Percentiles rank a stretch among this genome's conserved stretches.
Evolutionary conservation across 2,329 filamentous ascomycete genomes (phyloP).

Genomic region (Colletotrichum truncatum): DNA sequence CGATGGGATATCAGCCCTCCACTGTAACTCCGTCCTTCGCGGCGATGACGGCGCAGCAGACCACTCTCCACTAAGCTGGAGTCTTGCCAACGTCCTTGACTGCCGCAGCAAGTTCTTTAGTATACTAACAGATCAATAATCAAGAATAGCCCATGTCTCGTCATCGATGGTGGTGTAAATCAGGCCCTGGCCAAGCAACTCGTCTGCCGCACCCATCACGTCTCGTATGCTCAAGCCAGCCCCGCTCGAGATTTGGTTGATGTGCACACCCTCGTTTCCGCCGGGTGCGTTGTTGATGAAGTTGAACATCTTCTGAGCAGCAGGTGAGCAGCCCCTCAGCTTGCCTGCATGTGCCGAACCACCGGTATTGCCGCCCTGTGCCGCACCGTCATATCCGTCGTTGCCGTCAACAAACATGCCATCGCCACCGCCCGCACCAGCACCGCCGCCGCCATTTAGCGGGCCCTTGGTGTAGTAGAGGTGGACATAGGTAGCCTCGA

Average conservation of each 20-base stretch:
- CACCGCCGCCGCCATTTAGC: conserved; percentile 50
- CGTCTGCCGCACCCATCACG: conserved; percentile 81
- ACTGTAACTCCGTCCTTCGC: neutral
- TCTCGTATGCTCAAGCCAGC: conserved; percentile 74
- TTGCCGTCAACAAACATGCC: conserved; percentile 67
- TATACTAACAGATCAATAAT: conserved; percentile 56
- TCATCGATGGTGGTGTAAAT: conserved; percentile 95
- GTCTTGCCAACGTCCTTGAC: no score
- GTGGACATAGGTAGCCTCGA: conserved; percentile 91
- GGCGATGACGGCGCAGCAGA: no score
- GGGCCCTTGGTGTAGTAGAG: conserved; percentile 82
- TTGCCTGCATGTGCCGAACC: conserved; percentile 44
- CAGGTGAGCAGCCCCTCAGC: conserved; percentile 58
- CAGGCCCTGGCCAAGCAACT: conserved; percentile 76
- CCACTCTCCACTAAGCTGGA: no score
- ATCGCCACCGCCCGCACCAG: conserved; percentile 44
- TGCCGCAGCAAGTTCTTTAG: neutral
- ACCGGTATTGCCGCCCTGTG: conserved; percentile 45
- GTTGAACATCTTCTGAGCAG: conserved; percentile 76
- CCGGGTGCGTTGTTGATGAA: conserved; percentile 73
- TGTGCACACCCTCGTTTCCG: conserved; percentile 84
- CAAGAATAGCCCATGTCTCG: conserved; percentile 87
- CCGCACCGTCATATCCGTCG: conserved; percentile 47
- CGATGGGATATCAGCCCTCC: neutral
- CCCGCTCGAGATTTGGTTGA: conserved; percentile 77